Evolutionary conservation across 495 filamentous ascomycete species (phyloP).

Genomic region (Letharia lupina): DNA sequence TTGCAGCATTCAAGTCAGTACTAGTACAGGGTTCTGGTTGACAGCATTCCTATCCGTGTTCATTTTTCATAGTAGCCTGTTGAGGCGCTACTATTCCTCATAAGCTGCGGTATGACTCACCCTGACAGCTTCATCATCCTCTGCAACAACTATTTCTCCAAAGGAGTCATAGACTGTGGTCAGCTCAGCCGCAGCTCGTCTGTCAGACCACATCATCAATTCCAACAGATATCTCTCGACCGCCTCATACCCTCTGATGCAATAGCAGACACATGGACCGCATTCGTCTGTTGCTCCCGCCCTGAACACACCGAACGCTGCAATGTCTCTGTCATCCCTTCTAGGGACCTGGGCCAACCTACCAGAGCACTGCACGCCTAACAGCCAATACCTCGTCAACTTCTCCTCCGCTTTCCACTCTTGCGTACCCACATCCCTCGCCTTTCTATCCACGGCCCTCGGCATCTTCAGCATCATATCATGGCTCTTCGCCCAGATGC

Average conservation of each 20-base stretch:
- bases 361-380: conserved; percentile 56
- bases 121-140: neutral
- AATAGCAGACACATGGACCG: neutral
- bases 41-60: neutral
- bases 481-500: conserved; percentile 72
- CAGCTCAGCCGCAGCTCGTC: neutral
- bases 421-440: conserved; percentile 59
- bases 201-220: neutral
- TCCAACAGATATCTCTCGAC: neutral
- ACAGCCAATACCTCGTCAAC: conserved; percentile 47
- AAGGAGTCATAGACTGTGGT: neutral
- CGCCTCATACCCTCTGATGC: neutral
- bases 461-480: conserved; percentile 58
- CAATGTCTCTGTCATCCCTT: neutral
- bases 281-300: neutral
- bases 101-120: neutral
- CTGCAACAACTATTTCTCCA: neutral
- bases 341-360: conserved; percentile 26
- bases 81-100: neutral
- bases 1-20: neutral
- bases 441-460: conserved; percentile 56
- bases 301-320: neutral
- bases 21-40: neutral
- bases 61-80: neutral
- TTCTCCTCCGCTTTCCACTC: conserved; percentile 55